Percentiles rank a stretch among this genome's conserved stretches.
Conservation (phyloP, 352 stramenopile species). For the Phytophthora litchii region DNA sequence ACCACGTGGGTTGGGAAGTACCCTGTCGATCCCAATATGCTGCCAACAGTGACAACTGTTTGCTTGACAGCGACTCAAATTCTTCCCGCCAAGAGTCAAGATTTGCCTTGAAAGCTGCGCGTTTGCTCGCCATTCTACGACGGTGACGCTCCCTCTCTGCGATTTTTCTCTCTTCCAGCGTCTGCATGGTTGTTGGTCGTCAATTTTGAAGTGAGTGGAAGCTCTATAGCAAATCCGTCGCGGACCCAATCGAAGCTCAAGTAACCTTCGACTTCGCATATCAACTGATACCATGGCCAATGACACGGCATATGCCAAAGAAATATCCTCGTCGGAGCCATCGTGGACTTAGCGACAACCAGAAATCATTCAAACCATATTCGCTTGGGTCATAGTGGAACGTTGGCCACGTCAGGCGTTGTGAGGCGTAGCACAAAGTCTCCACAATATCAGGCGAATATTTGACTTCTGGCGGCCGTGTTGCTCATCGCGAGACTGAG, state of each 20-base stretch:
- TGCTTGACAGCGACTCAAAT: not conserved
- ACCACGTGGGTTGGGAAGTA: not conserved
- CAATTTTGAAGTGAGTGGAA: conserved; percentile 11
- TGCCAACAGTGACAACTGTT: conserved; percentile 10
- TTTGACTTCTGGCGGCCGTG: not conserved
- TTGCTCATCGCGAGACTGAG: no score
- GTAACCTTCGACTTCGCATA: no score
- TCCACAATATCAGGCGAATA: not conserved
- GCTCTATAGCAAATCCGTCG: no score
- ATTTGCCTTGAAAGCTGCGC: conserved; percentile 1
- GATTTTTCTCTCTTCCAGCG: conserved; percentile 6
- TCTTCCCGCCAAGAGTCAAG: conserved; percentile 9
- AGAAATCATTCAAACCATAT: no score
- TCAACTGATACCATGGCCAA: no score
- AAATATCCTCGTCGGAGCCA: no score
- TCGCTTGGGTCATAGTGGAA: conserved; percentile 10
- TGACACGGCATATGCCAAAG: no score
- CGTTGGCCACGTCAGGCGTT: not conserved
- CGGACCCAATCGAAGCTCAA: no score
- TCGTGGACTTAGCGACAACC: no score
- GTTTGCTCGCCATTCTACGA: conserved; percentile 21
- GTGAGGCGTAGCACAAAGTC: conserved; percentile 1
- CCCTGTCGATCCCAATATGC: conserved; percentile 7
- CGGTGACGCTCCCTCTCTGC: conserved; percentile 17
- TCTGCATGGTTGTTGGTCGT: conserved; percentile 10